phyloP scores from a whole-genome alignment of 208 protist genomes.

The Strigomonas galati region DNA sequence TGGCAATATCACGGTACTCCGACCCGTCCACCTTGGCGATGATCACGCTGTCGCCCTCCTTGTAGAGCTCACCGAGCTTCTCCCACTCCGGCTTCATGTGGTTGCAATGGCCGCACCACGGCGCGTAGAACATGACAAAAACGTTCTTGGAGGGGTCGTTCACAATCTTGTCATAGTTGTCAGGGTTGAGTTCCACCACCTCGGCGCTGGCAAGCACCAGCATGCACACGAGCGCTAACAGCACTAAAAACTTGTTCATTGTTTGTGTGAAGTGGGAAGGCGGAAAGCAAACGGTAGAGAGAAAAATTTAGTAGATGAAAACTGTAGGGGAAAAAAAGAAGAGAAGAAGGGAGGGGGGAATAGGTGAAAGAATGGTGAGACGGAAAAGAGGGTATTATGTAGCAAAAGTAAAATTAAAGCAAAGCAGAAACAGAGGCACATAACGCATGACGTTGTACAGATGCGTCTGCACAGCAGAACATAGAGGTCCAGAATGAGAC shows the following conservation, averaged over 20 bases:
- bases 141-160: constrained; percentile 87
- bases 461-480: too few relatives aligned
- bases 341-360: background rate
- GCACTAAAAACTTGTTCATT: constrained; percentile 15
- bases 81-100: constrained; percentile 87
- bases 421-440: too few relatives aligned
- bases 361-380: background rate
- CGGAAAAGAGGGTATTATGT: background rate
- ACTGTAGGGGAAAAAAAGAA: background rate
- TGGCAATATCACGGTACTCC: constrained; percentile 39
- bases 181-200: constrained; percentile 61
- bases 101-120: constrained; percentile 97
- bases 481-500: too few relatives aligned
- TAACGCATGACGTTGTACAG: too few relatives aligned
- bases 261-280: background rate
- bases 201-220: constrained; percentile 28
- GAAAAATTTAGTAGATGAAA: too few relatives aligned
- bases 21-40: constrained; percentile 80
- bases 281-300: background rate
- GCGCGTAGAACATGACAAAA: constrained; percentile 96
- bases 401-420: too few relatives aligned
- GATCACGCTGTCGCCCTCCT: constrained; percentile 38
- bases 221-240: constrained; percentile 21
- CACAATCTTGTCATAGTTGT: constrained; percentile 80
- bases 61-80: constrained; percentile 52